Base-by-base conservation (phyloP, 371 early-diverging fungal species). In the Lichtheimia hyalospora region DNA sequence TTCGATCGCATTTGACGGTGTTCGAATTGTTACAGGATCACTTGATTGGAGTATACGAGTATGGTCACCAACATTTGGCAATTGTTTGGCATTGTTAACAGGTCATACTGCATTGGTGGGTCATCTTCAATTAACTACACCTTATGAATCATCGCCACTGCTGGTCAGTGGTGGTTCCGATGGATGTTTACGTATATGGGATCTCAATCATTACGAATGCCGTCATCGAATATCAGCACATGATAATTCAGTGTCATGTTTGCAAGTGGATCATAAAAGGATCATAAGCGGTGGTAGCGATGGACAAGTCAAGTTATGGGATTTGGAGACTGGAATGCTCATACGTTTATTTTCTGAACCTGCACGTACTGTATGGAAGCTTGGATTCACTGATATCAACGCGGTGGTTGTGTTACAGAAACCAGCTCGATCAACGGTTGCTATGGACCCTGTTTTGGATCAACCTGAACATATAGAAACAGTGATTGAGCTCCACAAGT, bases 81-180 rank as follows among this genome's bases (percentile, higher is more conserved):
- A 69, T 8, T 83, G 84, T 59, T 46, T 84, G 6, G 79, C 75
- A 1, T 75, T 74, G 3, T 54, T 81, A 54, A 87, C 84, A 21
- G 97, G 96, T 0, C 94, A 94, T 66, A 87, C 91, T 1, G 86
- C 89, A 5, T 82, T 93, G 0, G 93, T 93, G 0, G 93, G 96
- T 3, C 91, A 95, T 51, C 62, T 77, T 23, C 74, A 77, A 49
- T 54, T 77, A 3, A 54, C 50, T 0, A 57, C 58, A 88, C 18
- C 85, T 84, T 57, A 75, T 86, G 48, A 54, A 2, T 79, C 85
- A 1, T 76, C 79, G 12, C 61, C 83, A 42, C 81, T 81, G 25
- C 75, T 93, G 42, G 89, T 92, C 52, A 94, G 87, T 50, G 94
- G 92, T 12, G 88, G 92, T 8, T 92, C 93, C 15, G 97, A 97